Conservation (phyloP, 305 asterid genomes). For the Solanum chacoense region DNA sequence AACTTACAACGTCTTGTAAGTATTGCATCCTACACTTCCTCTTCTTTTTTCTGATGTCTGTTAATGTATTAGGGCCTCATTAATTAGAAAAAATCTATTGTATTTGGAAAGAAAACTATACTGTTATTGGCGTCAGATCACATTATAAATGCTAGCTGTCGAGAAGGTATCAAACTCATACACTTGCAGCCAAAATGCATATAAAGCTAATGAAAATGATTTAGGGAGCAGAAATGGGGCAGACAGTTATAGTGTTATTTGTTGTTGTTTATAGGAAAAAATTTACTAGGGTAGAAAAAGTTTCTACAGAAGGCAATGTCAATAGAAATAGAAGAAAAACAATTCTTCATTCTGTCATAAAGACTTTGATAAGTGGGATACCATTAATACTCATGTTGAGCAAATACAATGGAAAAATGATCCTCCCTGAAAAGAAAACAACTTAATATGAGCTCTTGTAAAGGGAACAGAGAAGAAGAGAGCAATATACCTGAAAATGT, state of each 20-base stretch:
- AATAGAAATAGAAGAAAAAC: background rate
- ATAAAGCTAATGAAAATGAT: background rate
- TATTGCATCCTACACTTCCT: background rate
- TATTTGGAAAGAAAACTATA: background rate
- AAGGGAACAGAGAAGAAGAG: background rate
- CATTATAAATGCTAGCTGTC: background rate
- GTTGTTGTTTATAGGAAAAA: background rate
- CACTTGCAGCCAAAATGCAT: background rate
- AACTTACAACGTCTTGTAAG: slow-evolving; percentile 97
- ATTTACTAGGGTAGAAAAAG: background rate
- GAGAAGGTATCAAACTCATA: background rate
- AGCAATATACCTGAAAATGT: background rate
- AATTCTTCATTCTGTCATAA: background rate
- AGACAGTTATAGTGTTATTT: background rate
- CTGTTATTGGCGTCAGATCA: background rate
- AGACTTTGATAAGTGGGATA: background rate
- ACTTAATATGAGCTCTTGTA: background rate
- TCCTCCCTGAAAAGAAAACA: background rate
- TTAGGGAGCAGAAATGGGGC: background rate
- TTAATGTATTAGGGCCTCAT: background rate
- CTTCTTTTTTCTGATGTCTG: background rate
- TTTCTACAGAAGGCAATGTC: background rate
- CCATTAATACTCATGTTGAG: background rate
- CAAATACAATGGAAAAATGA: background rate
- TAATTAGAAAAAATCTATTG: background rate